Evolutionary conservation across 495 filamentous ascomycete genomes (phyloP).

Genomic region (Neurospora africana): DNA sequence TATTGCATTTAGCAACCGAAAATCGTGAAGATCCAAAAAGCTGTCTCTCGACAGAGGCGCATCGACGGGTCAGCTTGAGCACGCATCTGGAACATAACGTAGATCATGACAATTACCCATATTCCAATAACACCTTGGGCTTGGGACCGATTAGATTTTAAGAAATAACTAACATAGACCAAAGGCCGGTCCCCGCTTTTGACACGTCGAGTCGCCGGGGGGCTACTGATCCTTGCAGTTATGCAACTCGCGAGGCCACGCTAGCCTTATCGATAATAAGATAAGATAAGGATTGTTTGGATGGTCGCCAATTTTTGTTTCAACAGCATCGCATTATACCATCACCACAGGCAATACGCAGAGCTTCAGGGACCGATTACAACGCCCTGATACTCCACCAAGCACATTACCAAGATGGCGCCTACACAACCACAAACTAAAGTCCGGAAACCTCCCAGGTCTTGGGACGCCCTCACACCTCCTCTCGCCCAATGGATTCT

Average conservation of each 20-base stretch:
- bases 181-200: background rate
- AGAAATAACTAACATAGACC: no score
- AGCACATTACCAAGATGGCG: slow-evolving; percentile 19
- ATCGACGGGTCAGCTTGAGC: background rate
- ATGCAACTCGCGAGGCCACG: background rate
- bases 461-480: slow-evolving; percentile 61
- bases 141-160: background rate
- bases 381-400: background rate
- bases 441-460: slow-evolving; percentile 37
- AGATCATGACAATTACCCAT: no score
- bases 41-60: background rate
- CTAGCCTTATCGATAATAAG: slow-evolving; percentile 9
- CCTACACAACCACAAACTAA: slow-evolving; percentile 22
- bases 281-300: slow-evolving; percentile 8
- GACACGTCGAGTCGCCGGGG: background rate
- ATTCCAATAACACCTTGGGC: no score
- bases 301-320: slow-evolving; percentile 1
- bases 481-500: slow-evolving; percentile 84
- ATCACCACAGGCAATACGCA: background rate
- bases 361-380: background rate
- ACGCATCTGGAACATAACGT: background rate
- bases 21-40: background rate
- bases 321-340: background rate
- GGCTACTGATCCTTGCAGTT: background rate
- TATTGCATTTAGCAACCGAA: background rate